Base-by-base conservation (phyloP, 257 asterid genomes). In the Ligustrum vulgare region DNA sequence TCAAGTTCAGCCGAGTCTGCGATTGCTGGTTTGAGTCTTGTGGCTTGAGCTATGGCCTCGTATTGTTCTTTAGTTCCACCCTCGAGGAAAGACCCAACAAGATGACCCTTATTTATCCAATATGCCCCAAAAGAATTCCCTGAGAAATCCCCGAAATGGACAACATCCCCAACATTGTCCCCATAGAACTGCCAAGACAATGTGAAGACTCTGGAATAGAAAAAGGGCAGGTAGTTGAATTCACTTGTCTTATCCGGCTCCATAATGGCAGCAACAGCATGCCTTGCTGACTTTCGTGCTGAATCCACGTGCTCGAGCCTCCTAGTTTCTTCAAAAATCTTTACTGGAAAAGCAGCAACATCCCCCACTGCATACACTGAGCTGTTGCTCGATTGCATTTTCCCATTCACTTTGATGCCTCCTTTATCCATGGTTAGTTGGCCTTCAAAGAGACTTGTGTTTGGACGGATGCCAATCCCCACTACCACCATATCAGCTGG, bases 391-490 rank as follows among this genome's bases (percentile, higher is more conserved):
- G 98, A 86, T 80, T 89, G 98, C 93, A 91, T 82, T 77, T 77
- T 84, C 31, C 91, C 87, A 28, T 91, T 91, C 33, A 93, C 98
- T 84, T 93, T 93, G 67, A 93, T 93, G 67, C 97, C 98, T 1
- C 97, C 98, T 79, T 93, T 93, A 67, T 93, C 98, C 69, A 93
- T 82, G 39, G 93, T 93, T 28, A 93, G 85, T 67, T 93, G 98
- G 58, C 97, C 97, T 82, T 93, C 97, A 23, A 93, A 93, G 23
- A 93, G 93, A 74, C 93, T 84, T 32, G 98, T 91, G 83, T 93
- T 93, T 41, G 98, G 92, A 20, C 97, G 96, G 78, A 93, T 93
- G n/a, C 98, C 98, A 12, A 91, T 93, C 25, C 98, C 98, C 2
- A 93, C 80, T 71, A 93, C 89, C 49, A 93, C 98, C 93, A 93